phyloP scores from a whole-genome alignment of 2,329 filamentous ascomycete genomes.

The Exserohilum rostratum region DNA sequence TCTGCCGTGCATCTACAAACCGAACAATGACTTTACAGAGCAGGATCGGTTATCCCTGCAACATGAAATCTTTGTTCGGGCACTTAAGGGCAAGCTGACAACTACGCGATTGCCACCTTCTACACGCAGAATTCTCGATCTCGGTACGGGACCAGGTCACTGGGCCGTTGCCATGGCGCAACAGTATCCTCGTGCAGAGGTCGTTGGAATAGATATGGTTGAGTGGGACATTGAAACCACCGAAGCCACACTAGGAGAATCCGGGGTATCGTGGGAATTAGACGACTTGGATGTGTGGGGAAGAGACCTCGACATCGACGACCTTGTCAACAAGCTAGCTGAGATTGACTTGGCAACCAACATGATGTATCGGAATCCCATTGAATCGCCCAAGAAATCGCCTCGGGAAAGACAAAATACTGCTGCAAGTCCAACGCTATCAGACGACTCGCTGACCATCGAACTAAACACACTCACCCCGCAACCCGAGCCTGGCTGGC shows the following conservation, averaged over 20 bases:
- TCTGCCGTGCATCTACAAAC: slow-evolving; percentile 61
- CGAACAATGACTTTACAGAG: slow-evolving; percentile 61
- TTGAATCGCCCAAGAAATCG: slow-evolving; percentile 18
- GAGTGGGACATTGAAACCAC: slow-evolving; percentile 59
- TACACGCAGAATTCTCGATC: slow-evolving; percentile 43
- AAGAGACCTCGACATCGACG: slow-evolving; percentile 34
- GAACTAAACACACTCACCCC: slow-evolving; percentile 30
- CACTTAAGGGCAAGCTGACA: slow-evolving; percentile 45
- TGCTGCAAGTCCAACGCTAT: slow-evolving; percentile 15
- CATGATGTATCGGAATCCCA: slow-evolving; percentile 27
- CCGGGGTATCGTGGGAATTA: slow-evolving; percentile 44
- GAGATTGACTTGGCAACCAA: slow-evolving; percentile 34
- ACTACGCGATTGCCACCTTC: slow-evolving; percentile 39
- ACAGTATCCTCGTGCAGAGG: slow-evolving; percentile 52
- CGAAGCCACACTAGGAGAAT: slow-evolving; percentile 42
- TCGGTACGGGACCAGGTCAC: slow-evolving; percentile 58
- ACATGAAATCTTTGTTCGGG: slow-evolving; percentile 65
- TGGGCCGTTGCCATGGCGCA: slow-evolving; percentile 58
- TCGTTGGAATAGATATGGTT: slow-evolving; percentile 58
- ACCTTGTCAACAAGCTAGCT: slow-evolving; percentile 28
- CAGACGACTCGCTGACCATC: slow-evolving; percentile 28
- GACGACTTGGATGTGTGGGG: slow-evolving; percentile 48
- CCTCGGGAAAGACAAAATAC: slow-evolving; percentile 4
- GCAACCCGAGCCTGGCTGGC: slow-evolving; percentile 48
- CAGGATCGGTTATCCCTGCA: slow-evolving; percentile 67